phyloP scores from a whole-genome alignment of 306 rosid species.

The Psophocarpus tetragonolobus region DNA sequence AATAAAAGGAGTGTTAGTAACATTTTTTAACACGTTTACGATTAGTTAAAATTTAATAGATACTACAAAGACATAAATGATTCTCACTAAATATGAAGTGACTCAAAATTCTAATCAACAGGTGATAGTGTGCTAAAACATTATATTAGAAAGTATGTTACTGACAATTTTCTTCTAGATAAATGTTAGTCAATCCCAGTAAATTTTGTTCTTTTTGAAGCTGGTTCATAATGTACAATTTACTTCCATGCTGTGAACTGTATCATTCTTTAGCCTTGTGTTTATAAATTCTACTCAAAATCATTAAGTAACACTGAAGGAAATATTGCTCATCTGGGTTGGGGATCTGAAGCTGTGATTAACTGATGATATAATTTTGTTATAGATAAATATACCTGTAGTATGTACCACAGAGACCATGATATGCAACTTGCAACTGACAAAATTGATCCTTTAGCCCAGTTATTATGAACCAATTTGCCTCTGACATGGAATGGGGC shows the following conservation, averaged over 20 bases:
- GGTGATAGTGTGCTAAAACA: too few species aligned
- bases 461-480: constrained; percentile 30
- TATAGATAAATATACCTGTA: constrained; percentile 42
- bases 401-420: constrained; percentile 51
- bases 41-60: too few species aligned
- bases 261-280: background rate
- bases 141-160: too few species aligned
- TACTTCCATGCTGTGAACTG: background rate
- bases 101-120: too few species aligned
- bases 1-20: too few species aligned
- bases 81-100: too few species aligned
- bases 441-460: constrained; percentile 50
- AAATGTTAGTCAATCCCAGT: background rate
- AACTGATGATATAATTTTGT: background rate
- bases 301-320: background rate
- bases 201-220: background rate
- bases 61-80: too few species aligned
- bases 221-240: background rate
- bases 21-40: too few species aligned
- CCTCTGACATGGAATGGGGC: constrained; percentile 35
- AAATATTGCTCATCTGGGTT: background rate
- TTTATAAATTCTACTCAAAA: background rate
- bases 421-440: constrained; percentile 47
- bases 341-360: background rate
- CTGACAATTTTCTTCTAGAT: background rate